Evolutionary conservation across 768 basidiomycete species (phyloP), one percentile per base, ranked within the genome.

Genomic region (Sistotremastrum suecicum): DNA sequence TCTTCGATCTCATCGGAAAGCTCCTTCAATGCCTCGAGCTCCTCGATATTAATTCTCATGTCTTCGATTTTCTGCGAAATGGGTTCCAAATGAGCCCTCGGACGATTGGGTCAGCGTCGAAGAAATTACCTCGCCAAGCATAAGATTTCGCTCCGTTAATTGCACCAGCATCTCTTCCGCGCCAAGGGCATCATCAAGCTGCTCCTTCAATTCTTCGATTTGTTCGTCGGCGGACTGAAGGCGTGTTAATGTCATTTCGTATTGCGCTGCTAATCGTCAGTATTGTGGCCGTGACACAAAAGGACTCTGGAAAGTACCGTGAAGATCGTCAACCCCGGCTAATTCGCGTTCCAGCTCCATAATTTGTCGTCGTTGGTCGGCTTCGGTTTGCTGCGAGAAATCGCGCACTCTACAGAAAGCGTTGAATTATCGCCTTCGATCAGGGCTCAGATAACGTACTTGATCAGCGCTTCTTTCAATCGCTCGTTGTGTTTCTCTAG

Each of bases 1-100:
- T 98, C 92, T 61, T 98, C 95, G 3, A 99, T 73, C 63, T 99
- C 95, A 50, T 99, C 94, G 46, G 83, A 89, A 41, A 99, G 80
- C 56, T 98, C 95, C 58, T 92, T 87, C 37, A 99, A 75, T 7
- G 91, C 78, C 58, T 99, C 95, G 3, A 97, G 76, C 55, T 99
- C 95, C 60, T 98, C 94, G 45, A 98, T 89, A 0, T 86, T 87
- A 45, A 88, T 81, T 8, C 89, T 76, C 85, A 97, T 92, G 63
- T 97, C 91, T 59, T 98, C 95, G 52, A 97, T 90, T 78, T 91
- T 92, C 87, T 92, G 54, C 4, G 28, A 35, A 33, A 41, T 29
- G 1, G 20, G 20, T 20, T 20, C 20, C 20, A 20, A 20, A 20
- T 34, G n/a, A 48, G n/a, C 9, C 8, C 34, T 12, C 9, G 34